phyloP scores from a whole-genome alignment of 1,284 basidiomycete species.

The Heterobasidion parviporum region DNA sequence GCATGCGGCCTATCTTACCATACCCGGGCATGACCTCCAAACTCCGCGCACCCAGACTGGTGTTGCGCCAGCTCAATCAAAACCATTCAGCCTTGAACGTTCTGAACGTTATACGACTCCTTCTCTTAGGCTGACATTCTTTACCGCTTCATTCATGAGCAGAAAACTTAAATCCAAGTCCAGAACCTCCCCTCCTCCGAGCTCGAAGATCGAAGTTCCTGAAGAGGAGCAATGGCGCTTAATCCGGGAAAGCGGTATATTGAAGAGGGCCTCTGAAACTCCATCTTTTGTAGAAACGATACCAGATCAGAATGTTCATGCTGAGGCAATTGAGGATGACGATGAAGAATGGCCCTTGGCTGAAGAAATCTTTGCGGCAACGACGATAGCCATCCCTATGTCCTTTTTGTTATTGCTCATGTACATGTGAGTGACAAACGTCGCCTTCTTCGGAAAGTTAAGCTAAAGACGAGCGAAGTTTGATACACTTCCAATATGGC shows the following conservation, averaged over 20 bases:
- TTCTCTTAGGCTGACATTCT: no score
- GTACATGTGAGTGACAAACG: conserved; percentile 55
- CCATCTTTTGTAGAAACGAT: conserved; percentile 3
- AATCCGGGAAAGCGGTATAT: conserved; percentile 57
- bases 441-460: neutral
- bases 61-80: no score
- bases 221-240: conserved; percentile 74
- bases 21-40: no score
- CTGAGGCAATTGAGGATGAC: conserved; percentile 18
- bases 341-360: conserved; percentile 38
- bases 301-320: neutral
- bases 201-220: conserved; percentile 36
- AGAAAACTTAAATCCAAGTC: conserved; percentile 27
- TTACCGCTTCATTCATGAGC: conserved; percentile 22
- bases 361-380: conserved; percentile 62
- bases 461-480: conserved; percentile 26
- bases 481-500: conserved; percentile 71
- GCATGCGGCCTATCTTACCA: no score
- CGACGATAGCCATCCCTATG: conserved; percentile 59
- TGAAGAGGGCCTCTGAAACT: conserved; percentile 29
- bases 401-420: conserved; percentile 65
- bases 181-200: conserved; percentile 1
- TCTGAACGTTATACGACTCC: no score
- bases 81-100: no score
- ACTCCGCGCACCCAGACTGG: no score